phyloP scores from a whole-genome alignment of 495 filamentous ascomycete genomes.

The Penicillium subrubescens region DNA sequence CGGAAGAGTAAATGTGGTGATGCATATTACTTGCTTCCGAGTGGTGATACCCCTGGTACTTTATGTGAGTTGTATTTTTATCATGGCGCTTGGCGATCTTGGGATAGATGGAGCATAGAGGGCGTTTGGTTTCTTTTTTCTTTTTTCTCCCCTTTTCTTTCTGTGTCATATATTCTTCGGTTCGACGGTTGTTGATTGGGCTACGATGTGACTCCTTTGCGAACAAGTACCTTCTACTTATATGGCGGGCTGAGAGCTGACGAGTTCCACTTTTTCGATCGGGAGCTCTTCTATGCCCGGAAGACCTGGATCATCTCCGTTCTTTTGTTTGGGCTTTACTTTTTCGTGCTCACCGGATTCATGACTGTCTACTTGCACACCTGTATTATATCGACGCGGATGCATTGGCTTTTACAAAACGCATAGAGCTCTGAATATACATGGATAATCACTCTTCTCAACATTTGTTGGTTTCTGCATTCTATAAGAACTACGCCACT shows the following conservation, averaged over 20 bases:
- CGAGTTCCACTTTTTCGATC: not conserved
- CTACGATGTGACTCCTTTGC: not conserved
- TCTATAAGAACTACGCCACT: not conserved
- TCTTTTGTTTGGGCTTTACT: not conserved
- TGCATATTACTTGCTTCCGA: not conserved
- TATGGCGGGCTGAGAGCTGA: too few species aligned
- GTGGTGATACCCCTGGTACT: not conserved
- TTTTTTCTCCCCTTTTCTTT: not conserved
- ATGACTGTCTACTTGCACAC: not conserved
- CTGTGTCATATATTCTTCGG: not conserved
- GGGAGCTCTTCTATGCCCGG: not conserved
- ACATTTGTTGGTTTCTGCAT: not conserved
- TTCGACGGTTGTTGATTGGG: not conserved
- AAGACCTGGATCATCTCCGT: not conserved
- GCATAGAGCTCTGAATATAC: not conserved
- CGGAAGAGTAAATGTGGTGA: conserved; percentile 26
- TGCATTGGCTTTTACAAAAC: not conserved
- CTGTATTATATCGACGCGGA: not conserved
- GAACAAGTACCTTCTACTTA: too few species aligned
- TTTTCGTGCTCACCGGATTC: not conserved
- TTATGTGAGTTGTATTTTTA: conserved; percentile 23
- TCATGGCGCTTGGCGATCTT: conserved; percentile 26
- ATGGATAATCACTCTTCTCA: not conserved
- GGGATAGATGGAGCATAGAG: conserved; percentile 32
- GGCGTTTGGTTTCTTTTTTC: conserved; percentile 28